Base-by-base conservation (phyloP, 2,329 filamentous ascomycete species). In the Verticillium dahliae region DNA sequence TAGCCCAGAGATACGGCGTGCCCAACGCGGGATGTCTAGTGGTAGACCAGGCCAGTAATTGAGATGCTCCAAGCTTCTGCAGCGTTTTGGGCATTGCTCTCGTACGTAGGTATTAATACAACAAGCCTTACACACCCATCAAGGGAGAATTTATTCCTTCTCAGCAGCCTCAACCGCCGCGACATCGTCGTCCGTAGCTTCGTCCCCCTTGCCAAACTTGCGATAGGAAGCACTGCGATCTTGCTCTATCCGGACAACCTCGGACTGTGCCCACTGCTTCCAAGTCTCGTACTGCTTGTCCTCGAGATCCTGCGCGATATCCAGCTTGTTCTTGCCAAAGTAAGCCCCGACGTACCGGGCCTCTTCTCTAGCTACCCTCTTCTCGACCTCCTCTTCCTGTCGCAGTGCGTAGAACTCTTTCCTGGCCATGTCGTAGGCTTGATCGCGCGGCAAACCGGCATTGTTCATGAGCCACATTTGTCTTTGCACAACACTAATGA, bases 391-490 rank as follows among this genome's bases (percentile, higher is more conserved):
- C 69, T 96, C 88, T 63, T 86, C 81, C 68, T 96, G 89, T 62
- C 95, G 89, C 65, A 94, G 77, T 56, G 83, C 80, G 78, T 99
- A 99, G 77, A 98, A 97, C 74, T 99, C 94, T 67, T 88, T 89
- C 63, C 95, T 90, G 7, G 90, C 92, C 61, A 81, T 79, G 75
- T 98, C 94, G 79, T 99, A 99, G 37, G 95, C 92, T 67, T 85
- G 75, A 50, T 82, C 80, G 72, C 85, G 85, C 58, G 80, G 82
- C 72, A 90, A 82, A 59, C 80, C 78, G 9, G 81, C 69, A 65
- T 85, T 85, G 60, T 90, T 76, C 79, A 97, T 90, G 63, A 98
- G 83, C 85, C 88, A 96, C 62, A 95, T 73, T 73, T 98, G 94
- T 65, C 94, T 88, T 76, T 98, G 94, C 9, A 98, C 87, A 63